Conservation (phyloP, 176 grass and related monocot genomes). For the Oryza glaberrima region DNA sequence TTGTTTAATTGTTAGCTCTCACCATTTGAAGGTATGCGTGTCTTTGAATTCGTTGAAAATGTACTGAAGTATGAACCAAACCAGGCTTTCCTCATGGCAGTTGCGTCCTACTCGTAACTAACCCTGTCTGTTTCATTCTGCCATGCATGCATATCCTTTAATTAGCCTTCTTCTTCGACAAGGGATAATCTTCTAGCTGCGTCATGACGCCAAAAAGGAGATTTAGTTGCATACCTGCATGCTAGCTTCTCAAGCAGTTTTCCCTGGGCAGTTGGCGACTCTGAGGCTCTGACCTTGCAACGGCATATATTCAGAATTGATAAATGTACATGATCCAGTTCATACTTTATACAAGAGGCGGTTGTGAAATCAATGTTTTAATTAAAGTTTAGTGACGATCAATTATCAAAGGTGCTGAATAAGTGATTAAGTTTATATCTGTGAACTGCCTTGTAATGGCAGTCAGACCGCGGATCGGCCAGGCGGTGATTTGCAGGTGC, state of each 20-base stretch:
- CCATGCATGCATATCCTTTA: background rate
- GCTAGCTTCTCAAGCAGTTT: background rate
- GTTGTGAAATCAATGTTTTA: background rate
- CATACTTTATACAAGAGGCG: background rate
- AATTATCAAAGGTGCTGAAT: too few relatives aligned
- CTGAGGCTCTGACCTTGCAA: background rate
- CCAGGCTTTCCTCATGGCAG: constrained; percentile 21
- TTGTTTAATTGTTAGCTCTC: background rate
- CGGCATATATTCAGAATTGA: background rate
- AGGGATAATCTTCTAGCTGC: background rate
- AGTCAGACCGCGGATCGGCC: too few relatives aligned
- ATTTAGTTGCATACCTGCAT: background rate
- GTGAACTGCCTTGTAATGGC: too few relatives aligned
- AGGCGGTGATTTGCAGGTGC: too few relatives aligned
- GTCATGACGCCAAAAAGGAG: constrained; percentile 1
- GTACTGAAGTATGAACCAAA: background rate
- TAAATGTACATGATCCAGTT: background rate
- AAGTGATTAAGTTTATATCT: too few relatives aligned
- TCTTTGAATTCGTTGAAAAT: background rate
- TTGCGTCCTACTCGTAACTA: constrained; percentile 40
- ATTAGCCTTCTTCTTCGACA: background rate
- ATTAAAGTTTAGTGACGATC: too few relatives aligned
- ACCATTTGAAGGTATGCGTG: background rate
- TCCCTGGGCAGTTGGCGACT: background rate
- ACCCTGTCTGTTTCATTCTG: constrained; percentile 21